Evolutionary conservation across 2,329 filamentous ascomycete genomes (phyloP), one percentile per base, ranked within the genome.

Genomic region (Ramichloridium luteum): DNA sequence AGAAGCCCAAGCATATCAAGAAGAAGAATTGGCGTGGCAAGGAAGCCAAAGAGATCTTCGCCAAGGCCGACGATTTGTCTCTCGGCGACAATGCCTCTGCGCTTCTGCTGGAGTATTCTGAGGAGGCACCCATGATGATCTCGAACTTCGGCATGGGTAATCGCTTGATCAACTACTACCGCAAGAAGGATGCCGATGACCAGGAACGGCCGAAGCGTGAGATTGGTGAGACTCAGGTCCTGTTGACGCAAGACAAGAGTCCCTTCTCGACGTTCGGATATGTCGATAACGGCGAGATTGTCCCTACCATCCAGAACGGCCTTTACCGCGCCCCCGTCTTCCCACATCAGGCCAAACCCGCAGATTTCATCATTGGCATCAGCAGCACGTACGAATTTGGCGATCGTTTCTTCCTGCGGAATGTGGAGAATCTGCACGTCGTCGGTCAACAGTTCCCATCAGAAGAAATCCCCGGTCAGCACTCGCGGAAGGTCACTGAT

Each of bases 131-230:
- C 1, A 80, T 79, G 6, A 84, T 93, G 37, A 64, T 98, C 39
- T 94, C 88, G 26, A 94, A 93, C 52, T 93, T 94, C 49, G 90
- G 88, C 43, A 98, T 98, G 90, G 86, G 86, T 31, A 93, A 80
- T 55, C 80, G 85, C 32, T 72, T 98, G 36, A 84, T 96, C 64
- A 96, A 98, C 57, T 98, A 96, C 58, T 94, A 94, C 54, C 80
- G 84, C 23, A 76, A 86, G 37, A 84, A 84, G 49, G 80, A 84
- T 51, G 72, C 60, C 18, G 82, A 92, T 27, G 82, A 90, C 38
- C 72, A 75, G 29, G 69, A 73, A 31, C 70, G 82, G 1, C 80
- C 83, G 1, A 92, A 85, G 62, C 57, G 69, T 37, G 84, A 93
- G 3, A 71, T 98, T 39, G 90, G 90, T 36, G 90, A 98, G 59